Percentiles rank a stretch among this genome's conserved stretches.
Conservation (phyloP, 352 stramenopile species). For the Phytophthora multivora region DNA sequence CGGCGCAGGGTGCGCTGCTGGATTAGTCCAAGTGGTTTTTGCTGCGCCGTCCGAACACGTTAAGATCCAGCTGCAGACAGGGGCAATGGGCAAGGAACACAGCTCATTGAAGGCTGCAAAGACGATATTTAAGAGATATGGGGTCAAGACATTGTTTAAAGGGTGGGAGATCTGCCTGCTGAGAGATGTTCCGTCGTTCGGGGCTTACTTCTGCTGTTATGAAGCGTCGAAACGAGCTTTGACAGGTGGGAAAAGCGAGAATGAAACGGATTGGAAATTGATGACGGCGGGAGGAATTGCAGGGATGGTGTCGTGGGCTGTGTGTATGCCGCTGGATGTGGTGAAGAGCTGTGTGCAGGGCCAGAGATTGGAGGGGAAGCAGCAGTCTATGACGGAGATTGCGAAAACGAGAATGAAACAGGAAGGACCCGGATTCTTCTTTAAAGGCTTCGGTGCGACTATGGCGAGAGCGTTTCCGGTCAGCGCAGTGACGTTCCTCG, state of each 20-base stretch:
- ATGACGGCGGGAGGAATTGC: slow-evolving; percentile 74
- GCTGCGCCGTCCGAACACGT: slow-evolving; percentile 72
- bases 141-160: slow-evolving; percentile 56
- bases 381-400: slow-evolving; percentile 47
- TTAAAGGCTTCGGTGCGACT: slow-evolving; percentile 76
- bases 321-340: slow-evolving; percentile 85
- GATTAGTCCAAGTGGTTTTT: slow-evolving; percentile 69
- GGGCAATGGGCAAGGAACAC: slow-evolving; percentile 46
- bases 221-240: slow-evolving; percentile 62
- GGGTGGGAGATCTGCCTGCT: slow-evolving; percentile 68
- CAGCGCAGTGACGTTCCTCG: slow-evolving; percentile 80
- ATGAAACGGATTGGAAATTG: slow-evolving; percentile 66
- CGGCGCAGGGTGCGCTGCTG: slow-evolving; percentile 52
- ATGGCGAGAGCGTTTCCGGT: slow-evolving; percentile 81
- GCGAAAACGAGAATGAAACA: slow-evolving; percentile 43
- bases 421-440: slow-evolving; percentile 71
- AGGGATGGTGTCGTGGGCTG: slow-evolving; percentile 73
- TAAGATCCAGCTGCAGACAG: slow-evolving; percentile 82
- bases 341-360: slow-evolving; percentile 90
- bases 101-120: slow-evolving; percentile 57
- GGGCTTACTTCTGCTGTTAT: slow-evolving; percentile 80
- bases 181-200: slow-evolving; percentile 76
- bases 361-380: slow-evolving; percentile 40
- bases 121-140: slow-evolving; percentile 42
- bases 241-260: slow-evolving; percentile 45